Evolutionary conservation across 1,284 basidiomycete genomes (phyloP).

Genomic region (Coniferiporia weirii): DNA sequence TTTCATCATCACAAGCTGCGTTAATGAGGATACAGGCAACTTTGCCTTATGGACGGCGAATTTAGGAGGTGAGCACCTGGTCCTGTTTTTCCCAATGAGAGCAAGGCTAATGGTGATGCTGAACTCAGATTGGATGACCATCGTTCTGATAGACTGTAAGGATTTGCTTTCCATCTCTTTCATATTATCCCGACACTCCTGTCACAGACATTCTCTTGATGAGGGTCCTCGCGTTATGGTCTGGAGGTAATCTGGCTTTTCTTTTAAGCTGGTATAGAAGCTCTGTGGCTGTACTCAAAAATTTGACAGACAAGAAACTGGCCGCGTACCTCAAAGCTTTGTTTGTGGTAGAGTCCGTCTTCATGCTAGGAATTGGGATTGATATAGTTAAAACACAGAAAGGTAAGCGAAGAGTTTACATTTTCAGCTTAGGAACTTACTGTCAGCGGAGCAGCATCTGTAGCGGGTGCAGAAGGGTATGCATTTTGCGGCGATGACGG

Average conservation of each 20-base stretch:
- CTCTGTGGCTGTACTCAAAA: neutral
- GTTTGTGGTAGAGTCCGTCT: neutral
- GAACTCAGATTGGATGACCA: conserved; percentile 1
- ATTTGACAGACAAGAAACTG: neutral
- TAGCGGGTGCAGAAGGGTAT: neutral
- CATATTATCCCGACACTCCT: no score
- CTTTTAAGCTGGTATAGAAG: neutral
- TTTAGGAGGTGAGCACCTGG: neutral
- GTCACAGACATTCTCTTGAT: conserved; percentile 3
- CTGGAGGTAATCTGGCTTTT: neutral
- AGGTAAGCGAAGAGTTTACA: neutral
- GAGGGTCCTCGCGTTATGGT: neutral
- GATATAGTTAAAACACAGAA: neutral
- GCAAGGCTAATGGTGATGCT: neutral
- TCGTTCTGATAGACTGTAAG: conserved; percentile 6
- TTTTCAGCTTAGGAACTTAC: neutral
- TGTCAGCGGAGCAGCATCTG: neutral
- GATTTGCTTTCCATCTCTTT: neutral
- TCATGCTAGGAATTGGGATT: neutral
- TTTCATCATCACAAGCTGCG: no score
- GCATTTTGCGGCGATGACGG: neutral
- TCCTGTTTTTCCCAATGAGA: neutral
- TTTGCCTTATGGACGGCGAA: neutral
- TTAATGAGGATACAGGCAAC: no score
- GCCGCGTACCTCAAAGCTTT: neutral